Conservation (phyloP, 768 basidiomycete genomes). For the Mycena kentingensis region DNA sequence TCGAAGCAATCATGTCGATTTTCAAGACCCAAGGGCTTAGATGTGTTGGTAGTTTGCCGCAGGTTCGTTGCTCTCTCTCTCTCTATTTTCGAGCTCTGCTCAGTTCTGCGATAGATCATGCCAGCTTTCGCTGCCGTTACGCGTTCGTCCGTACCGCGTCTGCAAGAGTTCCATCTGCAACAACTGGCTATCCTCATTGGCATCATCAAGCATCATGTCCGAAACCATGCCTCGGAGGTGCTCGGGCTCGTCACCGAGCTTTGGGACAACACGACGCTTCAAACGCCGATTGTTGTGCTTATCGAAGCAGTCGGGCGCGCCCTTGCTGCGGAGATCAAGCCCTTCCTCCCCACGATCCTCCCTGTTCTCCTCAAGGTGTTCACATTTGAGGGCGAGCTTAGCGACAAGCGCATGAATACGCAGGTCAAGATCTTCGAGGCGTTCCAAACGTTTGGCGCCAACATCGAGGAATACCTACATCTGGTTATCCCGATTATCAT, state of each 20-base stretch:
- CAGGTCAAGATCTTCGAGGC: constrained; percentile 94
- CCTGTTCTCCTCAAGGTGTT: constrained; percentile 83
- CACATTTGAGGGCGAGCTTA: constrained; percentile 79
- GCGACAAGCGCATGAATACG: constrained; percentile 74
- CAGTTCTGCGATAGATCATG: constrained; percentile 62
- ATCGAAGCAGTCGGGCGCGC: constrained; percentile 93
- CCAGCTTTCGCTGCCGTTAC: constrained; percentile 93
- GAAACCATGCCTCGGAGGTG: constrained; percentile 85
- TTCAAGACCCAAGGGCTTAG: constrained; percentile 98
- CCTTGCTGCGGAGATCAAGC: constrained; percentile 95
- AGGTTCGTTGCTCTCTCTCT: constrained; percentile 50
- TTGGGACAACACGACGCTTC: constrained; percentile 85
- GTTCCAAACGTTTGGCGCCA: constrained; percentile 92
- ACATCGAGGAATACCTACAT: constrained; percentile 97
- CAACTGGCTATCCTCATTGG: constrained; percentile 94
- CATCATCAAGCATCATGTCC: constrained; percentile 96
- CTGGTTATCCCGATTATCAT: constrained; percentile 95
- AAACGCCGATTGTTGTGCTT: constrained; percentile 88
- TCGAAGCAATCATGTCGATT: constrained; percentile 98
- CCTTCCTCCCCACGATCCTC: constrained; percentile 89
- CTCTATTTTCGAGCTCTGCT: constrained; percentile 4
- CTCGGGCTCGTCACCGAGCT: constrained; percentile 86
- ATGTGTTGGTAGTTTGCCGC: constrained; percentile 96
- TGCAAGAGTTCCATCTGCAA: constrained; percentile 93
- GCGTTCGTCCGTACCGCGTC: constrained; percentile 74